Percentiles rank a stretch among this genome's conserved stretches.
phyloP scores from a whole-genome alignment of 164 flowering plant species.

The Dillenia turbinata region DNA sequence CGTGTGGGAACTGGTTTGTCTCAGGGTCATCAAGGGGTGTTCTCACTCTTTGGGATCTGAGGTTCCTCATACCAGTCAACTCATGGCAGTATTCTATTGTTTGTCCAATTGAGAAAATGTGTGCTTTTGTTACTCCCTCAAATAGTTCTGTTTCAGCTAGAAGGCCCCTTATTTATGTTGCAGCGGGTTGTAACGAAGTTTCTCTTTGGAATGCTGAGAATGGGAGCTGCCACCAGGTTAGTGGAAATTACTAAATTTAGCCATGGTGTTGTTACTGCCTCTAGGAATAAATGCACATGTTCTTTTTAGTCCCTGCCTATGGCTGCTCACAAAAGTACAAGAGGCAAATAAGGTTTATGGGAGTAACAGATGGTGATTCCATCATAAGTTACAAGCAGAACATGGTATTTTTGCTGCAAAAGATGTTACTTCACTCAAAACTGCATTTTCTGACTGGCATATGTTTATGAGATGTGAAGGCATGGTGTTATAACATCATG shows the following conservation, averaged over 20 bases:
- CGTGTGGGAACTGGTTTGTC: constrained; percentile 96
- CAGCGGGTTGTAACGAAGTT: constrained; percentile 96
- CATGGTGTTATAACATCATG: no score
- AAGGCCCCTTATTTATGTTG: constrained; percentile 92
- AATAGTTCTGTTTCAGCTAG: constrained; percentile 45
- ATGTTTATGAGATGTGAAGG: no score
- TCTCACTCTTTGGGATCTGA: constrained; percentile 94
- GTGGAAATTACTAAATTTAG: not conserved
- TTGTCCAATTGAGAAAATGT: constrained; percentile 87
- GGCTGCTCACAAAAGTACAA: no score
- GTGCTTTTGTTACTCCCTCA: constrained; percentile 70
- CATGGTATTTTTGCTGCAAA: no score
- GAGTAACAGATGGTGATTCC: no score
- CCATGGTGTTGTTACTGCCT: no score
- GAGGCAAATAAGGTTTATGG: no score
- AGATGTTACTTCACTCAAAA: no score
- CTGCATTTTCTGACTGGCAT: no score
- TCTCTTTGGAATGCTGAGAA: constrained; percentile 99
- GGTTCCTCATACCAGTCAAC: constrained; percentile 91
- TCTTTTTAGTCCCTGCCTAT: no score
- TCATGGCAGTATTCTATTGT: constrained; percentile 75
- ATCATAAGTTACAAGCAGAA: no score
- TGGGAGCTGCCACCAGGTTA: constrained; percentile 98
- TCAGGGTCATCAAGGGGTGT: constrained; percentile 98
- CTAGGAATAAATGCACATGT: no score